Base-by-base conservation (phyloP, 225 moss, liverwort and hornwort species). In the Climacium dendroides region DNA sequence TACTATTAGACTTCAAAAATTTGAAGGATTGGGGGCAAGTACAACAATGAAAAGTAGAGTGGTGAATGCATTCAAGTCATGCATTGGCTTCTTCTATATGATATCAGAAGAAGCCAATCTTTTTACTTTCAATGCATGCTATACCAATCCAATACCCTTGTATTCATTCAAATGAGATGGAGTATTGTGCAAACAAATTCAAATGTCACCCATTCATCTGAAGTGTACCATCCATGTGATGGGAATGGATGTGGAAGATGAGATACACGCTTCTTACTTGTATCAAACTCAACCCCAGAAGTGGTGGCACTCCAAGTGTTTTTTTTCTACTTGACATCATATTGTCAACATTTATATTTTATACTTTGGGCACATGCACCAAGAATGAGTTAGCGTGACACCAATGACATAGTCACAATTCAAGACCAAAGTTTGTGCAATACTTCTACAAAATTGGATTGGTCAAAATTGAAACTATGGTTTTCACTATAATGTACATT, bases 161-260 rank as follows among this genome's bases (percentile, higher is more conserved):
- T n/a, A 66, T 11, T 66, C 9, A 20, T 67, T 5, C 1, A 7
- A 4, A 39, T 23, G 13, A 39, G 7, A 39, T 37, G 22, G 37
- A 67, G 23, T 7, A 23, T 37, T 22, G 13, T 1, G 2, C 4
- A 3, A 2, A 13, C 4, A 37, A n/a, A n/a, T 37, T 66, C 22
- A n/a, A 37, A 37, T 6, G 20, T 22, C 20, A 35, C 11, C 19
- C 35, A 19, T 35, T 65, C 35, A 10, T 19, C 19, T 10, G 10
- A 7, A n/a, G 4, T 20, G n/a, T 19, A 11, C 20, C 13, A 12
- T 10, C 14, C 10, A 50, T 6, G 35, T 14, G 15, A 50, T 15
- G 26, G 5, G 0, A 26, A 2, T 2, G 5, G 5, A 28, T 28
- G 28, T 71, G 5, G 10, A 0, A 0, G 0, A 43, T 71, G 16